A percentile compares a stretch with the other conserved stretches of the same genome.
These are phyloP conservation scores for Penicillium sclerotigenum DNA, from an alignment of 2,329 filamentous ascomycete species.

Conservation along the genomic window DNA sequence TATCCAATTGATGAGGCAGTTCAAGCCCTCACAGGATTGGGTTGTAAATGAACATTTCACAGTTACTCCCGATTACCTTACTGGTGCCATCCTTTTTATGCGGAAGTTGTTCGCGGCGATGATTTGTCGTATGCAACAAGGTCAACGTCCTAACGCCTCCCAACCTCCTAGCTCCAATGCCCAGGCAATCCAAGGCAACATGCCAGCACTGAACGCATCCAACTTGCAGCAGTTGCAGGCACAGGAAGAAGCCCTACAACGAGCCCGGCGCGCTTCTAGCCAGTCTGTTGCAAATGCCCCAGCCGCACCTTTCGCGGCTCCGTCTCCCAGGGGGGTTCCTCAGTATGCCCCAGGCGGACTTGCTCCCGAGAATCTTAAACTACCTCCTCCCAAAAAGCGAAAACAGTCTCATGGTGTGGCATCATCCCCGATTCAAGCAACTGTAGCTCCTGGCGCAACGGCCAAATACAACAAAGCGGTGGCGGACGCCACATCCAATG, in stretches of 20 bases:
- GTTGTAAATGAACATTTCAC: conserved; percentile 46
- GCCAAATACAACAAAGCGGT: conserved; percentile 37
- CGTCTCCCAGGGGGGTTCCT: conserved; percentile 57
- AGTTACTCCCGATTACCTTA: conserved; percentile 41
- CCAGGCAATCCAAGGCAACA: conserved; percentile 26
- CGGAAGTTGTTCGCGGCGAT: conserved; percentile 42
- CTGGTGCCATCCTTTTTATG: conserved; percentile 37
- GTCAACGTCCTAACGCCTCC: conserved; percentile 26
- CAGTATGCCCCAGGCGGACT: conserved; percentile 53
- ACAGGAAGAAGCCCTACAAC: conserved; percentile 45
- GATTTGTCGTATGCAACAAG: conserved; percentile 35
- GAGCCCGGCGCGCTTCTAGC: conserved; percentile 38
- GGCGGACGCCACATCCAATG: conserved; percentile 41
- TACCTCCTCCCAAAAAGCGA: conserved; percentile 57
- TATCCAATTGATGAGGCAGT: conserved; percentile 47
- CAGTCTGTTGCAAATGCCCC: conserved; percentile 42
- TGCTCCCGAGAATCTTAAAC: conserved; percentile 55
- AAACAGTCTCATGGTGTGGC: conserved; percentile 49
- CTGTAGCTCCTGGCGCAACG: conserved; percentile 24
- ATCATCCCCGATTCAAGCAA: conserved; percentile 27
- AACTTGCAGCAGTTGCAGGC: conserved; percentile 49
- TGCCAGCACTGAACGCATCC: conserved; percentile 42
- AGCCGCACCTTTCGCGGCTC: conserved; percentile 54
- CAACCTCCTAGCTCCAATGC: conserved; percentile 20
- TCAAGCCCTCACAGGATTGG: conserved; percentile 42